phyloP scores from a whole-genome alignment of 2,329 filamentous ascomycete species.

The Ophiostoma quercus region DNA sequence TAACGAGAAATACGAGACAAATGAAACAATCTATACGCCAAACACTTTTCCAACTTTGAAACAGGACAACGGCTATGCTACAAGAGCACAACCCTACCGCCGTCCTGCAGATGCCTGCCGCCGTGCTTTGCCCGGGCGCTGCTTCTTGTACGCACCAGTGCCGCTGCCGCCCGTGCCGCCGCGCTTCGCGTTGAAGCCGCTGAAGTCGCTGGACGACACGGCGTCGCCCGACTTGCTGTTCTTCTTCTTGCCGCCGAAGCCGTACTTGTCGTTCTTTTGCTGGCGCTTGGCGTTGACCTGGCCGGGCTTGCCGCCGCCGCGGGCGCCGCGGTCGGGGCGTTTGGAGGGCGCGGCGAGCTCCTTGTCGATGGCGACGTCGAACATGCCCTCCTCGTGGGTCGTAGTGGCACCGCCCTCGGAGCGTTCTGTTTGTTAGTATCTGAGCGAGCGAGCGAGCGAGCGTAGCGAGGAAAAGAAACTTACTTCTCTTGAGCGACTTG shows the following conservation, averaged over 20 bases:
- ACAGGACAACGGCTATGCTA: not conserved
- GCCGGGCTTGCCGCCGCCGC: conserved; percentile 36
- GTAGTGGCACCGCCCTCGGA: conserved; percentile 62
- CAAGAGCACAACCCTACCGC: conserved; percentile 20
- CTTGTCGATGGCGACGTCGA: conserved; percentile 81
- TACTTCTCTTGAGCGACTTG: conserved; percentile 89
- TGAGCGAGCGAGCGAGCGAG: not conserved
- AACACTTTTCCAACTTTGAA: not conserved
- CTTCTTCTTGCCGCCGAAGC: conserved; percentile 93
- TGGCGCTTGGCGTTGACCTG: conserved; percentile 65
- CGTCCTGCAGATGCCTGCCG: conserved; percentile 43
- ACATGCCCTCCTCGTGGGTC: conserved; percentile 76
- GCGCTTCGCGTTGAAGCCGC: conserved; percentile 72
- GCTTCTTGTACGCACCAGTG: conserved; percentile 34
- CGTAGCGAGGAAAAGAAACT: conserved; percentile 51
- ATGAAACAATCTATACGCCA: conserved; percentile 3
- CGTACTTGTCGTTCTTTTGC: conserved; percentile 93
- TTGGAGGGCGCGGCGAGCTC: conserved; percentile 43
- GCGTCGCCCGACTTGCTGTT: conserved; percentile 88
- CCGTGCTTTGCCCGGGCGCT: conserved; percentile 42
- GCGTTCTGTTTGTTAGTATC: conserved; percentile 60
- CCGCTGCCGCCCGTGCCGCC: conserved; percentile 75
- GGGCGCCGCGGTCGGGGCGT: conserved; percentile 6
- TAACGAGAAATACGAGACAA: not conserved
- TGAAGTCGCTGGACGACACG: conserved; percentile 71